These are phyloP conservation scores for Gastrolobium villosum DNA, from an alignment of 306 rosid genomes.

Conservation along the genomic window DNA sequence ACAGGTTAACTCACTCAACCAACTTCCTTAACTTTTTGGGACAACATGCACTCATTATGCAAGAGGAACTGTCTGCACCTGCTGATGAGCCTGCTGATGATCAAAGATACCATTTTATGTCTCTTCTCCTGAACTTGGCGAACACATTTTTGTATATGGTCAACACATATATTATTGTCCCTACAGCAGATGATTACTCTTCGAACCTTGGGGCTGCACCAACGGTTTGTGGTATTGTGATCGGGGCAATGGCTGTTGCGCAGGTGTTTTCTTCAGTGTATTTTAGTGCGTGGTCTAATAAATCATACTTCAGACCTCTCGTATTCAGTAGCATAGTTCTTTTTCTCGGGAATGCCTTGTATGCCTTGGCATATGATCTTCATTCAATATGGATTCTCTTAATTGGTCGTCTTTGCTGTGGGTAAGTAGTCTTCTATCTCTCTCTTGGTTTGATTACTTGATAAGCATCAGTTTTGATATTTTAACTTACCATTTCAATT, in stretches of 20 bases:
- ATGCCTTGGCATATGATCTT: constrained; percentile 88
- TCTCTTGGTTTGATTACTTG: constrained; percentile 34
- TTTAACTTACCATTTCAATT: constrained; percentile 30
- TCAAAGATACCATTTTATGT: constrained; percentile 77
- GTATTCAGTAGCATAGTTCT: constrained; percentile 86
- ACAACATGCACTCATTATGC: constrained; percentile 91
- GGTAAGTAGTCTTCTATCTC: constrained; percentile 62
- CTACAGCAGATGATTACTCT: constrained; percentile 96
- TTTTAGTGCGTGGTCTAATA: constrained; percentile 96
- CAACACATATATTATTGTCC: constrained; percentile 91
- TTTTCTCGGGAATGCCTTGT: constrained; percentile 71
- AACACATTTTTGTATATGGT: constrained; percentile 94
- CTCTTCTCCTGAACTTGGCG: constrained; percentile 79
- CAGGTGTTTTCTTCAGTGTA: constrained; percentile 94
- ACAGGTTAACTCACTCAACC: constrained; percentile 81
- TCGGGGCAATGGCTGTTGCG: constrained; percentile 96
- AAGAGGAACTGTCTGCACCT: constrained; percentile 76
- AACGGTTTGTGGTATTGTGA: constrained; percentile 92
- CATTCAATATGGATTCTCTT: constrained; percentile 84
- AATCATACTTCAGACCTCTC: constrained; percentile 89
- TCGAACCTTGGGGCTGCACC: constrained; percentile 92
- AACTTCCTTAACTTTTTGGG: constrained; percentile 90
- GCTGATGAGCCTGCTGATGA: constrained; percentile 70
- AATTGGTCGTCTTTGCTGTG: constrained; percentile 85
- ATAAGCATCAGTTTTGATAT: neutral